These are phyloP conservation scores for Colletotrichum orchidophilum DNA, from an alignment of 2,329 filamentous ascomycete genomes.

Conservation along the genomic window DNA sequence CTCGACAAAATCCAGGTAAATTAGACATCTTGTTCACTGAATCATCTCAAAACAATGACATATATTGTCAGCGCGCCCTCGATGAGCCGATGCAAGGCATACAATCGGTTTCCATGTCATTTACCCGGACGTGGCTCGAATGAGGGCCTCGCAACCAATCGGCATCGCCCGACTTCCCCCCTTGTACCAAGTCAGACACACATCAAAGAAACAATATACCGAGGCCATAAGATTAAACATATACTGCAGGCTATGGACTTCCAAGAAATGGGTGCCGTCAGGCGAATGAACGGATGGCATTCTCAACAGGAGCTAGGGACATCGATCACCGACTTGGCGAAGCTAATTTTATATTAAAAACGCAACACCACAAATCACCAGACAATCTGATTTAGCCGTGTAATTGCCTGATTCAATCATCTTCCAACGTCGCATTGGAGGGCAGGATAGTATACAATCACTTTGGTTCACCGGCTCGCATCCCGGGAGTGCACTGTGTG, in stretches of 20 bases:
- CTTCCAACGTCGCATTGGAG: constrained; percentile 9
- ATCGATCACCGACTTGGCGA: not conserved
- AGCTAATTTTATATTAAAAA: not conserved
- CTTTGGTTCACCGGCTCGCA: constrained; percentile 17
- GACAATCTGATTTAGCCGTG: not conserved
- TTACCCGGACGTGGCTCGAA: no score
- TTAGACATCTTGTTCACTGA: no score
- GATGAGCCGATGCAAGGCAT: no score
- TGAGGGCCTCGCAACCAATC: no score
- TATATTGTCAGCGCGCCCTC: no score
- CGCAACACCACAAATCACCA: not conserved
- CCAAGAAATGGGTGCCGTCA: not conserved
- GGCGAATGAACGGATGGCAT: not conserved
- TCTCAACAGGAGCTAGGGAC: not conserved
- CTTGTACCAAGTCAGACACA: not conserved
- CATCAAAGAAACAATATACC: not conserved
- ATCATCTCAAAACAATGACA: no score
- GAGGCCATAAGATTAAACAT: not conserved
- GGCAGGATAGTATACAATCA: constrained; percentile 12
- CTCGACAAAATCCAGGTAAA: no score
- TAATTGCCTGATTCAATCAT: not conserved
- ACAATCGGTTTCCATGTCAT: no score
- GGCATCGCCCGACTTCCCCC: not conserved
- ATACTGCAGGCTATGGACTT: not conserved
- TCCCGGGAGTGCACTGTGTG: constrained; percentile 5